A percentile compares a stretch with the other conserved stretches of the same genome.
These are phyloP conservation scores for Ophiostoma ips DNA, from an alignment of 2,329 filamentous ascomycete genomes.

Conservation along the genomic window DNA sequence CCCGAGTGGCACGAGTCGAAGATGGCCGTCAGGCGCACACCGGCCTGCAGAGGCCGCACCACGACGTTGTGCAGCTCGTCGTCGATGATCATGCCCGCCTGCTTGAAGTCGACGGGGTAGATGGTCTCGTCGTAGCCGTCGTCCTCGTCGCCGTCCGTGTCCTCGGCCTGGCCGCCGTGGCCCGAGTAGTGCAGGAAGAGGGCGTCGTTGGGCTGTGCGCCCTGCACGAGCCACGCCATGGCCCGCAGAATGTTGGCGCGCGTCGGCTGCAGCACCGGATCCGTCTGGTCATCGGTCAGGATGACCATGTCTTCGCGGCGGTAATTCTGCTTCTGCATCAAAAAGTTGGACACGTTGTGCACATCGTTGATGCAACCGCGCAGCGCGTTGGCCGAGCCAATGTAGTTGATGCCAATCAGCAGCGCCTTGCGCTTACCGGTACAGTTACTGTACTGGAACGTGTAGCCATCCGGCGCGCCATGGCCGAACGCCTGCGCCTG, in stretches of 20 bases:
- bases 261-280: conserved; percentile 59
- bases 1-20: conserved; percentile 56
- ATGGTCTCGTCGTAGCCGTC: conserved; percentile 69
- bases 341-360: conserved; percentile 59
- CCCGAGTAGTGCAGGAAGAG: conserved; percentile 68
- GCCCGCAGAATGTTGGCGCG: conserved; percentile 61
- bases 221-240: conserved; percentile 62
- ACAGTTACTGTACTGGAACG: conserved; percentile 65
- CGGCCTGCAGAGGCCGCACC: conserved; percentile 40
- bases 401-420: conserved; percentile 71
- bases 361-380: conserved; percentile 71
- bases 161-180: conserved; percentile 62
- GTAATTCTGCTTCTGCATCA: conserved; percentile 55
- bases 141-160: conserved; percentile 61
- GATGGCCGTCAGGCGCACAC: conserved; percentile 47
- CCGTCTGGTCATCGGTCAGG: conserved; percentile 59
- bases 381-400: conserved; percentile 56
- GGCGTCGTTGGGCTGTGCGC: conserved; percentile 59
- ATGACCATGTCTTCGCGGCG: conserved; percentile 69
- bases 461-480: conserved; percentile 54
- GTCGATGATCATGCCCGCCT: conserved; percentile 64
- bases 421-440: conserved; percentile 60
- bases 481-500: conserved; percentile 47
- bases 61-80: conserved; percentile 72
- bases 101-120: conserved; percentile 60